These are phyloP conservation scores for Globisporangium splendens DNA, from an alignment of 352 stramenopile genomes.

Conservation along the genomic window DNA sequence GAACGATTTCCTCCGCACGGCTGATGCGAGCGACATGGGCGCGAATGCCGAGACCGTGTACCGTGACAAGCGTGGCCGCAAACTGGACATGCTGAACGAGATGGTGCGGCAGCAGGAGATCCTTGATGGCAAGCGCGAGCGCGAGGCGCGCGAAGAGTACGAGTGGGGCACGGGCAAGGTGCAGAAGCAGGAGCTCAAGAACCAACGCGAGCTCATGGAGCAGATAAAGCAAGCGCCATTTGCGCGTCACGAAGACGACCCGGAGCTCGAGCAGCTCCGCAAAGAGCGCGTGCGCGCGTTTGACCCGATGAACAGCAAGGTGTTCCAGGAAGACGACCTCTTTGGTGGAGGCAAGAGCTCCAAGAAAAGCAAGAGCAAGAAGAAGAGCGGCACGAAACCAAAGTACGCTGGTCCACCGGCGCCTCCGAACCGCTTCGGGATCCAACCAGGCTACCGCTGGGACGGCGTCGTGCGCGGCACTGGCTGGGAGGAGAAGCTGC, in stretches of 20 bases:
- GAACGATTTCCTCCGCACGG: slow-evolving; percentile 50
- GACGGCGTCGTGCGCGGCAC: slow-evolving; percentile 96
- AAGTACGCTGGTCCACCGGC: slow-evolving; percentile 72
- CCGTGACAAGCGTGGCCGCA: slow-evolving; percentile 77
- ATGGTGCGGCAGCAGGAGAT: slow-evolving; percentile 80
- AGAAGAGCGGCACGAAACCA: slow-evolving; percentile 38
- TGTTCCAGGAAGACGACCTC: slow-evolving; percentile 62
- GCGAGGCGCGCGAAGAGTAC: slow-evolving; percentile 76
- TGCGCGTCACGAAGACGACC: slow-evolving; percentile 63
- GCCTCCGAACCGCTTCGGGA: slow-evolving; percentile 84
- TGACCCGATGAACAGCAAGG: slow-evolving; percentile 74
- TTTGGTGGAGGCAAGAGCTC: slow-evolving; percentile 29
- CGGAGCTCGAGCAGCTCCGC: slow-evolving; percentile 59
- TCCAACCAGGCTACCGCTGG: slow-evolving; percentile 97
- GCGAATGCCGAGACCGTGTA: slow-evolving; percentile 81
- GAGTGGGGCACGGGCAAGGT: slow-evolving; percentile 83
- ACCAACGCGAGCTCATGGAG: slow-evolving; percentile 52
- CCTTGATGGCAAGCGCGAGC: slow-evolving; percentile 68
- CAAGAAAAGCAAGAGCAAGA: slow-evolving; percentile 48
- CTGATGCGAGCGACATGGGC: slow-evolving; percentile 59
- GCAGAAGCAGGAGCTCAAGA: slow-evolving; percentile 65
- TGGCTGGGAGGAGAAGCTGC: slow-evolving; percentile 93
- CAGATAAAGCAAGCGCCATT: slow-evolving; percentile 69
- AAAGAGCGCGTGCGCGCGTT: slow-evolving; percentile 62
- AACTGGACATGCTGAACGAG: slow-evolving; percentile 85